Conservation (phyloP, 768 basidiomycete species). For the Lentinula raphanica region DNA sequence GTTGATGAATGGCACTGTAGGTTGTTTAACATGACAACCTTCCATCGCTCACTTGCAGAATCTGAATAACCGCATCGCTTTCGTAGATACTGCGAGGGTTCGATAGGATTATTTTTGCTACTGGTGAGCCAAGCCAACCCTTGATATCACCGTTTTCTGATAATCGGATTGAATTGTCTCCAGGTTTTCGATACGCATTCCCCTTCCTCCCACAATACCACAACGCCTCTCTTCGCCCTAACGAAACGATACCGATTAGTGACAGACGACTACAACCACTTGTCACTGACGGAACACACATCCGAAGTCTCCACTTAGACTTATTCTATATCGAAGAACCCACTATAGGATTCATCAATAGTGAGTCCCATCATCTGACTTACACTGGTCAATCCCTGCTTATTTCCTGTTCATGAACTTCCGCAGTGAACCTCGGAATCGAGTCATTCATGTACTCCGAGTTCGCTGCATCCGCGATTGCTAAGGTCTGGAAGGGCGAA, state of each 20-base stretch:
- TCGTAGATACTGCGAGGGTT: not conserved
- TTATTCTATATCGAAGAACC: conserved; percentile 41
- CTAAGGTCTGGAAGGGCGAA: conserved; percentile 32
- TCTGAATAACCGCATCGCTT: not conserved
- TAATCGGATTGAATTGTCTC: conserved; percentile 26
- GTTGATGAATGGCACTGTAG: conserved; percentile 32
- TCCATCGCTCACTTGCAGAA: not conserved
- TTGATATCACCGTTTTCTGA: too few species aligned
- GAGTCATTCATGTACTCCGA: conserved; percentile 35
- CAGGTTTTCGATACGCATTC: conserved; percentile 38
- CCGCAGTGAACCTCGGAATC: conserved; percentile 33
- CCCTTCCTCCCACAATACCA: conserved; percentile 40
- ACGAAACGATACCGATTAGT: conserved; percentile 18
- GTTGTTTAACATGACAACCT: too few species aligned
- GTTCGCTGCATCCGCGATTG: conserved; percentile 29
- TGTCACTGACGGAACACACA: conserved; percentile 34
- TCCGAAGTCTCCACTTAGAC: conserved; percentile 36
- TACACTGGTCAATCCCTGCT: too few species aligned
- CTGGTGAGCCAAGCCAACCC: conserved; percentile 13
- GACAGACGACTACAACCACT: conserved; percentile 22
- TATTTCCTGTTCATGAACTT: too few species aligned
- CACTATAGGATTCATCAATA: conserved; percentile 34
- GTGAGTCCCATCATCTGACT: conserved; percentile 16
- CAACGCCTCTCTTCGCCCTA: conserved; percentile 19
- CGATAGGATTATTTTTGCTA: conserved; percentile 2